Evolutionary conservation across 2,329 filamentous ascomycete genomes (phyloP), one percentile per base, ranked within the genome.

Genomic region (Tolypocladium nubicola): DNA sequence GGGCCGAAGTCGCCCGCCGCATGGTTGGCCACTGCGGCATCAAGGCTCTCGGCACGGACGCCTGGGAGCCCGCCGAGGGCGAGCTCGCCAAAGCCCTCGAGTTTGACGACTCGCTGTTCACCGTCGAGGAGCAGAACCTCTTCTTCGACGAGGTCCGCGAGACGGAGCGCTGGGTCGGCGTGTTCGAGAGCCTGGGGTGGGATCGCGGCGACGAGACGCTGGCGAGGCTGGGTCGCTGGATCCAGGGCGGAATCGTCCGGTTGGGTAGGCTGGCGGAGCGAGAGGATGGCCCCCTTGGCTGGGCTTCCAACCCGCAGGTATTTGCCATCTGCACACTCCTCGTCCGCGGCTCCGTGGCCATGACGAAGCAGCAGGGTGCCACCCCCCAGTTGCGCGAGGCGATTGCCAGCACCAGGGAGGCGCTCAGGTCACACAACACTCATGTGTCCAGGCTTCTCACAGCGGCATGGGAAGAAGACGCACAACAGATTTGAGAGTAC

Each of bases 61-160:
- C 53, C 53, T 61, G 59, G 66, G 47, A 62, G 6, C 54, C 73
- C 0, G 73, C 75, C 0, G 65, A 66, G 30, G 54, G 63, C 1
- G 75, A 79, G 57, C 72, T 86, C 23, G 60, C 66, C 3, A 61
- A 67, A 10, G 78, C 80, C 4, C 68, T 83, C 65, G 71, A 73
- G 57, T 75, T 79, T 63, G 82, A 89, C 66, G 82, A 85, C 61
- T 78, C 85, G 4, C 80, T 99, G 0, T 99, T 99, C 68, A 86
- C 82, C 0, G 80, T 90, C 57, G 94, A 99, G 72, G 92, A 95
- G 69, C 91, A 96, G 68, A 99, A 99, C 68, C 79, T 97, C n/a
- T 97, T 90, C 70, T 76, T 93, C 54, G 93, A 97, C 68, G 86
- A 91, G 63, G 82, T 90, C 7, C 79, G 85, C 53, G 92, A 97